Base-by-base conservation (phyloP, 257 asterid genomes). In the Ilex aquifolium region DNA sequence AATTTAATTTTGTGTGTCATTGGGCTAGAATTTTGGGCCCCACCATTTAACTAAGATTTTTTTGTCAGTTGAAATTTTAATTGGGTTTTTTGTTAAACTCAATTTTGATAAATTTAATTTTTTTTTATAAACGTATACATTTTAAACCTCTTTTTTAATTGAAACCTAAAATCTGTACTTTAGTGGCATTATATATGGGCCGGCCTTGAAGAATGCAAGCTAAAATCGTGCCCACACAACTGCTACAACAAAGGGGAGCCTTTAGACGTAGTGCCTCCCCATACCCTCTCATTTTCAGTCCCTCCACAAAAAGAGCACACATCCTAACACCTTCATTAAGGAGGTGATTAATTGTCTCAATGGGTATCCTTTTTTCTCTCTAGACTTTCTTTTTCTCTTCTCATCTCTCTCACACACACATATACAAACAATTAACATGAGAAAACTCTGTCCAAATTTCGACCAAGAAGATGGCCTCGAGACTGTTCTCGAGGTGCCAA, bases 401-500 rank as follows among this genome's bases (percentile, higher is more conserved):
- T 11, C 15, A 15, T n/a, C 7, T 56, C 40, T 74, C 55, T 50
- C 56, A 31, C 67, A 44, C 70, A 65, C 57, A 69, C 57, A 44
- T 65, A 64, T 44, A 65, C 57, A 60, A 73, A 72, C 44, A 17
- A 54, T 44, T 77, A 71, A 3, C 62, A 89, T 91, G 96, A 61
- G 98, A 66, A 86, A 74, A 75, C 76, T 88, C 53, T 91, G 96
- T 66, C 96, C 96, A 2, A 91, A 91, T 76, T 87, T 76, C 66
- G 96, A 91, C 36, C 72, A 83, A 6, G 96, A 91, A 58, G 96
- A 91, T 11, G 79, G 87, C 1, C 60, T 91, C 59, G 96, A 91
- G 80, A 91, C 95, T 7, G 86, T 91, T 57, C 76, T 91, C 50
- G 98, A 91, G 83, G 95, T 86, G 9, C 96, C 98, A 16, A 77